Evolutionary conservation across 2,329 filamentous ascomycete species (phyloP).

Genomic region (Graphium sp.): DNA sequence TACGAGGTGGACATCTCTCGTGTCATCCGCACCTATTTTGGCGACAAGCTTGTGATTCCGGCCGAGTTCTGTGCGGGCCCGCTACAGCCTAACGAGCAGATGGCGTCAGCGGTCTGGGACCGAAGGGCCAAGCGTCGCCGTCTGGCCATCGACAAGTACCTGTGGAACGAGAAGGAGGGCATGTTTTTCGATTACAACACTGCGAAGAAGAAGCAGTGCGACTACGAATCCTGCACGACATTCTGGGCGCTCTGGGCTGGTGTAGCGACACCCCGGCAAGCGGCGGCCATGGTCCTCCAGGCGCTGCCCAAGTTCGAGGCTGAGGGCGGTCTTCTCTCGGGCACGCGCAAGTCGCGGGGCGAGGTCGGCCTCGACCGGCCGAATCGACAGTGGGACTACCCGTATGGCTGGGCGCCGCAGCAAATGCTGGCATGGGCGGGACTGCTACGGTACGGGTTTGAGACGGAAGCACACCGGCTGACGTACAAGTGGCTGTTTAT

Average conservation of each 20-base stretch:
- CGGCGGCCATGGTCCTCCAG: slow-evolving; percentile 62
- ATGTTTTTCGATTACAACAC: slow-evolving; percentile 99
- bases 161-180: slow-evolving; percentile 81
- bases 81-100: slow-evolving; percentile 49
- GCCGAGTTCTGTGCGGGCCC: slow-evolving; percentile 58
- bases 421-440: slow-evolving; percentile 97
- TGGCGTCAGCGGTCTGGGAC: slow-evolving; percentile 81
- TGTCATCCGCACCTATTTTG: slow-evolving; percentile 70
- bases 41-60: slow-evolving; percentile 68
- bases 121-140: slow-evolving; percentile 73
- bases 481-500: slow-evolving; percentile 97
- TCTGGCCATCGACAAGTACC: slow-evolving; percentile 74
- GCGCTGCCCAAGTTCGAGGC: slow-evolving; percentile 80
- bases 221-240: slow-evolving; percentile 82
- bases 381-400: slow-evolving; percentile 96
- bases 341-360: slow-evolving; percentile 79
- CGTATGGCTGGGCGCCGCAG: slow-evolving; percentile 95
- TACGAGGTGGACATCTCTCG: slow-evolving; percentile 89
- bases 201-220: slow-evolving; percentile 59
- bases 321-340: slow-evolving; percentile 73
- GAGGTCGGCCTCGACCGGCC: slow-evolving; percentile 63
- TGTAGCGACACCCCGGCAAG: slow-evolving; percentile 70
- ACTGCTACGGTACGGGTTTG: slow-evolving; percentile 78
- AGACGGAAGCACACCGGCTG: slow-evolving; percentile 73
- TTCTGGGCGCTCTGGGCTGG: slow-evolving; percentile 98